Conservation (phyloP, 2,329 filamentous ascomycete species). For the Aspergillus puulaauensis region DNA sequence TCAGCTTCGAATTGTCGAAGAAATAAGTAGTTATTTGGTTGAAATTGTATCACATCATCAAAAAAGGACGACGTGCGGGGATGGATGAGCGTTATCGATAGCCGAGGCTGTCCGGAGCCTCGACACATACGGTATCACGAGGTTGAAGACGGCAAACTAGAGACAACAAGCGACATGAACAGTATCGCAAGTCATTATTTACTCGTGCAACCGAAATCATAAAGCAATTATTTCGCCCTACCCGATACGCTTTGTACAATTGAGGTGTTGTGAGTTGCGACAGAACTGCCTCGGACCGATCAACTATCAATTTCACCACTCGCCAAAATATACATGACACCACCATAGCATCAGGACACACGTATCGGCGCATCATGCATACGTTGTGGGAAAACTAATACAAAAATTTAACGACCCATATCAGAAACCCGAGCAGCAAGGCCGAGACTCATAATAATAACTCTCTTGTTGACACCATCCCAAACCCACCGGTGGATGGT, state of each 20-base stretch:
- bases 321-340: not conserved
- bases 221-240: not conserved
- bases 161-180: not conserved
- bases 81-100: slow-evolving; percentile 10
- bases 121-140: not conserved
- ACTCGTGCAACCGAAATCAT: not conserved
- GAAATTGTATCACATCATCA: slow-evolving; percentile 6
- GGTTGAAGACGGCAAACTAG: not conserved
- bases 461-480: not conserved
- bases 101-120: slow-evolving; percentile 8
- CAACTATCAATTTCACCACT: not conserved
- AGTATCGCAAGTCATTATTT: not conserved
- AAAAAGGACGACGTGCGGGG: slow-evolving; percentile 8
- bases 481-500: not conserved
- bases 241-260: not conserved
- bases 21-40: not conserved
- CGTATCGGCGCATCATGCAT: not conserved
- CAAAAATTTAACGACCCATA: not conserved
- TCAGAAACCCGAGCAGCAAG: not conserved
- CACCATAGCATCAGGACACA: not conserved
- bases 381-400: not conserved
- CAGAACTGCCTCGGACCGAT: not conserved
- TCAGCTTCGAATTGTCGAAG: not conserved
- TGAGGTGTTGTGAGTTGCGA: not conserved
- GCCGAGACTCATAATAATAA: not conserved